These are phyloP conservation scores for Auxenochlorella pyrenoidosa DNA, from an alignment of 139 green algal genomes.

Conservation along the genomic window DNA sequence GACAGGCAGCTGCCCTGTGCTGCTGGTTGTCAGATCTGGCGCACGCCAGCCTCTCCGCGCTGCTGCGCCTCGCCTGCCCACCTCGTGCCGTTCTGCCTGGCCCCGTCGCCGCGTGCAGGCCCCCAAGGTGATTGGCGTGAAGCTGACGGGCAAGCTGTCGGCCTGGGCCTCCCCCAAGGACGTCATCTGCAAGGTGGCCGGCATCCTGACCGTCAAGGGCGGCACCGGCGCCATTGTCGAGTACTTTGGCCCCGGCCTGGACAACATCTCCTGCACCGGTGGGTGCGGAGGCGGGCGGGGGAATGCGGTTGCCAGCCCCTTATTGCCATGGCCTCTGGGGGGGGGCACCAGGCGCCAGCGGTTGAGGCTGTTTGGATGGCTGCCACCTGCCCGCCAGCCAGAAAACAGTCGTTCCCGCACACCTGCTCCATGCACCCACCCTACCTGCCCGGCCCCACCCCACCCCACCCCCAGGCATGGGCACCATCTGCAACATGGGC, in stretches of 20 bases:
- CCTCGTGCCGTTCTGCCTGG: background rate
- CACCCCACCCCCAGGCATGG: conserved; percentile 67
- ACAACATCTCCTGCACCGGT: conserved; percentile 90
- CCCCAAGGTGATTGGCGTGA: conserved; percentile 93
- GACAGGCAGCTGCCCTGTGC: background rate
- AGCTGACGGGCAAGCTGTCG: conserved; percentile 87
- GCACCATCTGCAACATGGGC: conserved; percentile 98
- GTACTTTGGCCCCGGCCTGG: conserved; percentile 93
- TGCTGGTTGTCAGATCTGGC: too few species aligned
- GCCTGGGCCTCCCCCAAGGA: conserved; percentile 95
- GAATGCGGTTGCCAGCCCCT: too few species aligned
- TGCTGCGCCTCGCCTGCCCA: too few species aligned
- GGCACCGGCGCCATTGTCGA: conserved; percentile 96
- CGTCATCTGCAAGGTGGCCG: conserved; percentile 95
- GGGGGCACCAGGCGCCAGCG: too few species aligned
- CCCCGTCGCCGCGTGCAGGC: background rate
- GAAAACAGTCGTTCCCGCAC: background rate
- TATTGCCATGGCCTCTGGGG: too few species aligned
- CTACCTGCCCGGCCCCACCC: background rate
- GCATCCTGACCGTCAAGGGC: conserved; percentile 96
- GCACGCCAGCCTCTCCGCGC: too few species aligned
- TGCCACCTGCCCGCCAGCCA: background rate
- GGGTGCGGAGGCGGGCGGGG: background rate
- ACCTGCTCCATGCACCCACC: background rate
- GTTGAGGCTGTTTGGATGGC: background rate